Evolutionary conservation across 371 early-diverging fungal genomes (phyloP), one percentile per base, ranked within the genome.

Genomic region (Homolaphlyctis polyrhiza): DNA sequence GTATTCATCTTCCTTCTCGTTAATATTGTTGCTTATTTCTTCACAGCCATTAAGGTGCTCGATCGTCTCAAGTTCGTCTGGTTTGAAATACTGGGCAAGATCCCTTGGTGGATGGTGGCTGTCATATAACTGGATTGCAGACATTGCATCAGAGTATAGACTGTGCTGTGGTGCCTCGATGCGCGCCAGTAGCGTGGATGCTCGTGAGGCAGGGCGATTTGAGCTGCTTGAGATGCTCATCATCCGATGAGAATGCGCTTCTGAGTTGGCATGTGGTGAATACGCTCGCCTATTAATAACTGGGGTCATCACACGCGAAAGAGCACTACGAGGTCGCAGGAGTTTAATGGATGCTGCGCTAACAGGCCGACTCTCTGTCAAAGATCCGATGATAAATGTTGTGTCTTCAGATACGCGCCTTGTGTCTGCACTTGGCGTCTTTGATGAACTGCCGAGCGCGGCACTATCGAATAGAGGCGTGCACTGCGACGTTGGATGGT

Each of bases 371-470:
- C 25, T 58, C 11, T 4, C 2, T 3, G 2, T 23, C 16, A 21
- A 16, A 3, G 59, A 58, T 1, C 64, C 64, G 32, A 64, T 64
- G n/a, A 64, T 64, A 27, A 58, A 64, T 21, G 64, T 63, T 14
- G 13, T 47, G 28, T 55, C 35, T 27, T n/a, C n/a, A n/a, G n/a
- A n/a, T n/a, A n/a, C n/a, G n/a, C n/a, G n/a, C n/a, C n/a, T n/a
- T n/a, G n/a, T n/a, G n/a, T n/a, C n/a, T n/a, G n/a, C n/a, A n/a
- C n/a, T n/a, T n/a, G n/a, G n/a, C n/a, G n/a, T n/a, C n/a, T n/a
- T n/a, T n/a, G n/a, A n/a, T n/a, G 33, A 27, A n/a, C 55, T 3
- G 2, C 28, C 35, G 14, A 55, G 2, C 8, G 55, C 30, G n/a
- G 55, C 28, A 2, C 28, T 4, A 4, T 55, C 55, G 35, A 18